A percentile compares a stretch with the other conserved stretches of the same genome.
Conservation (phyloP, 768 basidiomycete species). For the Scleroderma bovista region DNA sequence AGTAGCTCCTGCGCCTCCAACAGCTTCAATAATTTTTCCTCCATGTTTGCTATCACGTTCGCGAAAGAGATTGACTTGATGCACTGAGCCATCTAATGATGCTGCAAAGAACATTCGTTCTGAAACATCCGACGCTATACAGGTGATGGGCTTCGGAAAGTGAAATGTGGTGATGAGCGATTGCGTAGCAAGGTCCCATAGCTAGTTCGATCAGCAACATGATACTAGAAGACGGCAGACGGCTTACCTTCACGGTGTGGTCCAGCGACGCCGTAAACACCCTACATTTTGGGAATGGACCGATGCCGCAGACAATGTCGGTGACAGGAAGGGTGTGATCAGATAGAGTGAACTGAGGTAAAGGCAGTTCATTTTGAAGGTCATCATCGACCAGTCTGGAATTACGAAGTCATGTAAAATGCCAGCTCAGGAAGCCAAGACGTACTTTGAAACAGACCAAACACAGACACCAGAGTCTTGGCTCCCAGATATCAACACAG, state of each 20-base stretch:
- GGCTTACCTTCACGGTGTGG: constrained; percentile 80
- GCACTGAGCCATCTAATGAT: constrained; percentile 66
- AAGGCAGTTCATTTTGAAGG: constrained; percentile 65
- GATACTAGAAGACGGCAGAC: constrained; percentile 8
- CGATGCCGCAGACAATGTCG: constrained; percentile 75
- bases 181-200: constrained; percentile 76
- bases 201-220: constrained; percentile 34
- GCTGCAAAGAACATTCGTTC: constrained; percentile 90
- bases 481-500: constrained; percentile 76
- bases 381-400: constrained; percentile 71
- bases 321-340: constrained; percentile 93
- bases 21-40: constrained; percentile 53
- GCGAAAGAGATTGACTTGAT: constrained; percentile 76
- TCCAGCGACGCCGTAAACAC: constrained; percentile 80
- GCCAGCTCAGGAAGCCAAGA: constrained; percentile 12
- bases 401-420: constrained; percentile 6
- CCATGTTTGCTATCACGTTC: constrained; percentile 51
- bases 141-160: constrained; percentile 72
- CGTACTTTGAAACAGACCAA: constrained; percentile 85
- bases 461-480: constrained; percentile 88
- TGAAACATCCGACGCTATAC: constrained; percentile 71
- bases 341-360: constrained; percentile 73
- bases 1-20: constrained; percentile 67
- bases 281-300: constrained; percentile 70
- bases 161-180: constrained; percentile 81